Base-by-base conservation (phyloP, 495 filamentous ascomycete species). In the Stereocaulon alpinum region DNA sequence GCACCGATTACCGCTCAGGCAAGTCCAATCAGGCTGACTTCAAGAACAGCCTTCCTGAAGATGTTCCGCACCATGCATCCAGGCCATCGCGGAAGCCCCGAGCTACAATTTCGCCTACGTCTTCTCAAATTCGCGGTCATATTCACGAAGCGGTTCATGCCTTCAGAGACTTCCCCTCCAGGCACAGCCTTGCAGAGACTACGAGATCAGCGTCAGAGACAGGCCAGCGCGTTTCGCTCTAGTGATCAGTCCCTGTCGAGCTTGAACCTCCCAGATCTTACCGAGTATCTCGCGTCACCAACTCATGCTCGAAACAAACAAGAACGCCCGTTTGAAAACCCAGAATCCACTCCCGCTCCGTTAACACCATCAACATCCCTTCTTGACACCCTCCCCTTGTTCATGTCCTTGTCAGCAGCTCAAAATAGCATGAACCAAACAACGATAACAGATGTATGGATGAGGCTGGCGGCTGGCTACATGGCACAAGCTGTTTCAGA, bases 401-500 rank as follows among this genome's bases (percentile, higher is more conserved):
- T 85, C 63, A 72, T 82, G 67, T 64, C 69, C 6, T 58, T 84
- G 3, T 81, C 77, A 40, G 66, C 70, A 2, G 45, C 68, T 4
- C 73, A 72, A 20, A 59, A 56, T 3, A 49, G 57, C 3, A 40
- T 60, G 34, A 51, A 62, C 29, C 55, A 56, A 52, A 47, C 42
- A 10, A 60, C 49, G 17, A 64, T 69, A 12, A 61, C 63, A 20
- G 63, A 62, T 4, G 37, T 52, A 6, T 80, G 74, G 75, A 71
- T 76, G 59, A 68, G 75, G 12, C 63, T 80, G 9, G 72, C 74
- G 1, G 73, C 68, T 0, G 71, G 73, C 24, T 78, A 77, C 60
- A 75, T 81, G 68, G 62, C 76, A 12, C 79, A 82, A 51, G 76
- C 79, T 6, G 69, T 67, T 4, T 42, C 78, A 7, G 79, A 82